Percentiles rank a stretch among this genome's conserved stretches.
Evolutionary conservation across 768 basidiomycete genomes (phyloP).

Genomic region (Boletus subcaerulescens): DNA sequence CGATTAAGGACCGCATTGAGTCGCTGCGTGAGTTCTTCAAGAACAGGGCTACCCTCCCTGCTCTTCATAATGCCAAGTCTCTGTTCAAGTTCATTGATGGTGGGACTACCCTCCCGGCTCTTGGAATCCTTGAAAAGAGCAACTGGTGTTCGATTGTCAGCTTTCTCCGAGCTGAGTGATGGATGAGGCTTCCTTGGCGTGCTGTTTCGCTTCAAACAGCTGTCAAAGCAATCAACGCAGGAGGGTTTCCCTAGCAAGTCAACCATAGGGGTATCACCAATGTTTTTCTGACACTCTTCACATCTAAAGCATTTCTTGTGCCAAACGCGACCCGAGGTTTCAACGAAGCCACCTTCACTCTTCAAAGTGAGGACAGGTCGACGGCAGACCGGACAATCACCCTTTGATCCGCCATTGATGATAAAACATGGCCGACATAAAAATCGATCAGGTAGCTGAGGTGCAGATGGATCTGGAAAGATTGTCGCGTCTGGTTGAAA

Average conservation of each 20-base stretch:
- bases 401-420: constrained; percentile 72
- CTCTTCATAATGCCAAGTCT: constrained; percentile 54
- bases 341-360: constrained; percentile 74
- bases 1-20: constrained; percentile 40
- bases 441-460: constrained; percentile 44
- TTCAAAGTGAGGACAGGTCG: constrained; percentile 73
- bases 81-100: constrained; percentile 62
- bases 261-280: constrained; percentile 74
- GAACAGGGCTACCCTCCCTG: constrained; percentile 52
- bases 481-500: constrained; percentile 85
- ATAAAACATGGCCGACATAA: constrained; percentile 75
- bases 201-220: constrained; percentile 55
- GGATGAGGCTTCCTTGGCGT: constrained; percentile 41
- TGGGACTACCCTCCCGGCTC: constrained; percentile 55
- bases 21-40: constrained; percentile 49
- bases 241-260: constrained; percentile 80
- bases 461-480: constrained; percentile 62
- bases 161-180: constrained; percentile 25
- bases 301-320: constrained; percentile 82
- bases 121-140: constrained; percentile 42
- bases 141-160: constrained; percentile 41
- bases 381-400: constrained; percentile 63
- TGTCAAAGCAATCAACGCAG: constrained; percentile 79
- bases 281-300: constrained; percentile 65
- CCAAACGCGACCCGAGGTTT: constrained; percentile 70